Percentiles rank a stretch among this genome's conserved stretches.
Conservation (phyloP, 805 yeast genomes). For the Wickerhamomyces kurtzmanii region DNA sequence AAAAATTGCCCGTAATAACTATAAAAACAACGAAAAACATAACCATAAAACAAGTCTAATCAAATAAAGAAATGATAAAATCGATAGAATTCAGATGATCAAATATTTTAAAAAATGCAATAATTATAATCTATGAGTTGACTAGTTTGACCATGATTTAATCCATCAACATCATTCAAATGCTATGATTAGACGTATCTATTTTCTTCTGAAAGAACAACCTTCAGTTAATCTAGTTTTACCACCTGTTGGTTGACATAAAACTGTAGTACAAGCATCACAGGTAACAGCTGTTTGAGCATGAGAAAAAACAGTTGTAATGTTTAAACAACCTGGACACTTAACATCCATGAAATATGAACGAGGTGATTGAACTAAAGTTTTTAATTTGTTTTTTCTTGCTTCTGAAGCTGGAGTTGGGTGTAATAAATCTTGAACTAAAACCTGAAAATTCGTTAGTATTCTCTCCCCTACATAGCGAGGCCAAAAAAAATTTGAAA, state of each 20-base stretch:
- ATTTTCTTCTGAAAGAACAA: constrained; percentile 98
- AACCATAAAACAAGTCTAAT: no score
- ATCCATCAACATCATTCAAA: constrained; percentile 20
- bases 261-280: constrained; percentile 96
- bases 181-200: constrained; percentile 22
- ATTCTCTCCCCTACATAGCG: constrained; percentile 1
- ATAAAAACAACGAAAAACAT: no score
- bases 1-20: no score
- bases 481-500: no score
- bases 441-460: constrained; percentile 50
- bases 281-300: constrained; percentile 99
- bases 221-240: constrained; percentile 99
- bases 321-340: constrained; percentile 99
- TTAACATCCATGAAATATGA: constrained; percentile 99
- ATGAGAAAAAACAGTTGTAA: constrained; percentile 99
- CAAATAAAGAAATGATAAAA: no score
- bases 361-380: constrained; percentile 96
- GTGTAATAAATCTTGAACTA: constrained; percentile 98
- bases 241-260: constrained; percentile 99
- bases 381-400: constrained; percentile 94
- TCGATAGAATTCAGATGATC: no score
- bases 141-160: no score
- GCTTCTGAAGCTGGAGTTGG: constrained; percentile 97
- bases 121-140: no score
- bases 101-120: no score